Evolutionary conservation across 2,329 filamentous ascomycete species (phyloP).

Genomic region (Aspergillus hortae): DNA sequence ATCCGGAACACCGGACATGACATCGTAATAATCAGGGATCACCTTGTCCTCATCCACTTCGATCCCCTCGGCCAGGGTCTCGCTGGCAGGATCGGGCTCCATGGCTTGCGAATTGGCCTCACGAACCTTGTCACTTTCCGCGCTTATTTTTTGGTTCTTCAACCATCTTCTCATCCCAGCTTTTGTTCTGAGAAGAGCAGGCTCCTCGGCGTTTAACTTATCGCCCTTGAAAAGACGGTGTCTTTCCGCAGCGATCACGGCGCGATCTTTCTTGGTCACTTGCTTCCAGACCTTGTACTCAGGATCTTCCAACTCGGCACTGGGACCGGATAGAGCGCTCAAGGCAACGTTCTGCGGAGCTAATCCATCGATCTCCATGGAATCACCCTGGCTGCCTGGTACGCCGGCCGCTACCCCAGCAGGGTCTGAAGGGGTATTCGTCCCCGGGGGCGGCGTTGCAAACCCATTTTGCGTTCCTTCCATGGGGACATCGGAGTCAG

Average conservation of each 20-base stretch:
- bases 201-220: slow-evolving; percentile 80
- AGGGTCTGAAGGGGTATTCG: slow-evolving; percentile 69
- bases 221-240: slow-evolving; percentile 81
- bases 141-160: slow-evolving; percentile 68
- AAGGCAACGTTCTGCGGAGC: slow-evolving; percentile 65
- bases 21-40: slow-evolving; percentile 92
- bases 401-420: slow-evolving; percentile 62
- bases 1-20: slow-evolving; percentile 80
- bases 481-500: slow-evolving; percentile 69
- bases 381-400: slow-evolving; percentile 69
- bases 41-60: slow-evolving; percentile 80
- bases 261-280: slow-evolving; percentile 93
- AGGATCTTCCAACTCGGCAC: slow-evolving; percentile 77
- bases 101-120: slow-evolving; percentile 46
- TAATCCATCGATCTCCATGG: slow-evolving; percentile 78
- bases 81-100: slow-evolving; percentile 53
- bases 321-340: slow-evolving; percentile 65
- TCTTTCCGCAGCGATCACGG: slow-evolving; percentile 78
- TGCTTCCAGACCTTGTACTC: slow-evolving; percentile 99
- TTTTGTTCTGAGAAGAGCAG: slow-evolving; percentile 79
- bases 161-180: slow-evolving; percentile 86
- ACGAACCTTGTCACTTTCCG: slow-evolving; percentile 46
- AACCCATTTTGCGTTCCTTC: slow-evolving; percentile 82
- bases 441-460: slow-evolving; percentile 74
- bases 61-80: slow-evolving; percentile 92